Conservation (phyloP, 2,329 filamentous ascomycete genomes). For the Alternaria tenuissima region DNA sequence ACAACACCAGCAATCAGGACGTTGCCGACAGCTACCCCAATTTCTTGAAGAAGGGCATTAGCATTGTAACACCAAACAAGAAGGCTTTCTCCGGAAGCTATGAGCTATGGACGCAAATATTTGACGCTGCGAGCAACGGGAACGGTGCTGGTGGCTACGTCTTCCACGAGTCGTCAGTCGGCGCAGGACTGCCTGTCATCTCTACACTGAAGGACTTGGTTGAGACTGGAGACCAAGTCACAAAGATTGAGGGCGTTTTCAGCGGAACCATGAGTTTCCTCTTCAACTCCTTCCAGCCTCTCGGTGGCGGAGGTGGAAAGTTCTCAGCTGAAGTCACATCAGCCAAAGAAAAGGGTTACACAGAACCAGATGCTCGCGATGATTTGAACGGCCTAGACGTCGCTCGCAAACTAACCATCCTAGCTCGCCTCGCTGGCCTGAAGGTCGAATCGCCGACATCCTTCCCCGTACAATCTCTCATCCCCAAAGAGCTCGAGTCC, state of each 20-base stretch:
- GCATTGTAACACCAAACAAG: constrained; percentile 96
- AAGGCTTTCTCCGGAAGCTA: constrained; percentile 91
- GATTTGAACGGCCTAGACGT: constrained; percentile 90
- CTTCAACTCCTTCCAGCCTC: constrained; percentile 95
- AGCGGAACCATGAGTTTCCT: constrained; percentile 98
- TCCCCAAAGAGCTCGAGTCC: constrained; percentile 84
- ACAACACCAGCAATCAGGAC: constrained; percentile 93
- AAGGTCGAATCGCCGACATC: constrained; percentile 82
- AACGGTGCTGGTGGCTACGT: constrained; percentile 74
- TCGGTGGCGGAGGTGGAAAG: constrained; percentile 74
- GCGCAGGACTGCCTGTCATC: constrained; percentile 90
- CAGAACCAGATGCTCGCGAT: constrained; percentile 85
- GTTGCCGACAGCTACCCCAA: constrained; percentile 84
- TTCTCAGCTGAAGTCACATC: constrained; percentile 93
- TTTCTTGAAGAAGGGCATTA: constrained; percentile 83
- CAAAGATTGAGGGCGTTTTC: constrained; percentile 95
- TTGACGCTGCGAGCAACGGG: constrained; percentile 73
- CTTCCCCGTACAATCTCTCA: constrained; percentile 93
- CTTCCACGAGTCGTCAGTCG: constrained; percentile 95
- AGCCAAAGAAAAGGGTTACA: constrained; percentile 92
- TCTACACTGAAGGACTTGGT: constrained; percentile 94
- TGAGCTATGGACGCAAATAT: constrained; percentile 87
- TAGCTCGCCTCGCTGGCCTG: constrained; percentile 85
- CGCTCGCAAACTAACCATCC: constrained; percentile 93
- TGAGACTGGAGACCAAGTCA: constrained; percentile 89